These are phyloP conservation scores for Cladosporium halotolerans DNA, from an alignment of 2,329 filamentous ascomycete species.

Conservation along the genomic window DNA sequence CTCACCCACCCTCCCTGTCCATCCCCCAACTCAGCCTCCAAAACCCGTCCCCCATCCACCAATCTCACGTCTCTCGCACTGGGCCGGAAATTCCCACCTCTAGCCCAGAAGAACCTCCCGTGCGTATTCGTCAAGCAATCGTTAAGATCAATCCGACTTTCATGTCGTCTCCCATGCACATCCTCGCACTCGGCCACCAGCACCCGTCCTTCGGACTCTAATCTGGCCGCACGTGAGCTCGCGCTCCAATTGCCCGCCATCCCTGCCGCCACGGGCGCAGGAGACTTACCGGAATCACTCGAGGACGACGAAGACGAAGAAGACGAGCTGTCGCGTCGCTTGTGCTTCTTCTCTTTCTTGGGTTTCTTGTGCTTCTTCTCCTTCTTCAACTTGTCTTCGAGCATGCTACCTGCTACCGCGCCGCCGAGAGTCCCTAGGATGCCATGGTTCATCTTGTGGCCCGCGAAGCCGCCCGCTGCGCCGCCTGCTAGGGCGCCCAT, in stretches of 20 bases:
- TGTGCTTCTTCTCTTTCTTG: conserved; percentile 29
- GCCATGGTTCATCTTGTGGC: conserved; percentile 51
- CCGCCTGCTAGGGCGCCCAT: conserved; percentile 52
- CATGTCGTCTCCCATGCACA: conserved; percentile 27
- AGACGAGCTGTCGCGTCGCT: conserved; percentile 10
- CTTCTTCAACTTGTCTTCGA: conserved; percentile 48
- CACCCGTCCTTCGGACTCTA: conserved; percentile 31
- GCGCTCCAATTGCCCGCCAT: conserved; percentile 36
- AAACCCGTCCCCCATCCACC: conserved; percentile 26
- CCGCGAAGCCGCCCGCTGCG: conserved; percentile 51
- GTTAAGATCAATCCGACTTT: conserved; percentile 33
- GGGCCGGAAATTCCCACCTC: conserved; percentile 33
- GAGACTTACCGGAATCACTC: conserved; percentile 18
- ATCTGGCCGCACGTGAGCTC: conserved; percentile 23
- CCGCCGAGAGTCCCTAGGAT: conserved; percentile 53
- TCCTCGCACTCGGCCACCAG: conserved; percentile 34
- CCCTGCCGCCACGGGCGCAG: neutral
- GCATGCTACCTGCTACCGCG: conserved; percentile 48
- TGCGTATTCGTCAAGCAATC: conserved; percentile 33
- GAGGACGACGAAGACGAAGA: conserved; percentile 17
- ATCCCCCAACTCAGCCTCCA: conserved; percentile 33
- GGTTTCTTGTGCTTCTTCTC: conserved; percentile 33
- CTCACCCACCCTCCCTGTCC: conserved; percentile 29
- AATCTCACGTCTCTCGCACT: conserved; percentile 29
- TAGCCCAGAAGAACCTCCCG: conserved; percentile 32